These are phyloP conservation scores for Nicotiana otophora DNA, from an alignment of 257 asterid species.

Conservation along the genomic window DNA sequence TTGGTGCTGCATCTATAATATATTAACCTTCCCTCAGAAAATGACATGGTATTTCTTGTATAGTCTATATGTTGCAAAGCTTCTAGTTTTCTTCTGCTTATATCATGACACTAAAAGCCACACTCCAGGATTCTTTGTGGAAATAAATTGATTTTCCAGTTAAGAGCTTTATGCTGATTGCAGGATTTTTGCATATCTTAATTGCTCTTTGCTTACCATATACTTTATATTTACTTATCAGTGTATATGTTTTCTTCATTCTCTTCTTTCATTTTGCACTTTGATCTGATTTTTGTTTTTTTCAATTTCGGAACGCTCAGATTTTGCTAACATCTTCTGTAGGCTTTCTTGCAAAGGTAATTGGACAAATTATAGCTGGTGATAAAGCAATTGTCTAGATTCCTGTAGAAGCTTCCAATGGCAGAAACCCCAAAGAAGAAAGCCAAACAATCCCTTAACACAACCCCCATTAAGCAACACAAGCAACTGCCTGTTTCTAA, in stretches of 20 bases:
- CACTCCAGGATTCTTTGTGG: not conserved
- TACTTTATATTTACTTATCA: not conserved
- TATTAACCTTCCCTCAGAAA: too few species aligned
- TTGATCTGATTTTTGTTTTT: not conserved
- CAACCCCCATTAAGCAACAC: constrained; percentile 12
- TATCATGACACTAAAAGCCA: not conserved
- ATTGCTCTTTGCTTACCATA: not conserved
- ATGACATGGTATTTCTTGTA: not conserved
- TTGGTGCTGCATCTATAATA: too few species aligned
- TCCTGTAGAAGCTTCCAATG: constrained; percentile 22
- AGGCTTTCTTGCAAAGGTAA: not conserved
- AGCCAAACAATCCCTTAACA: constrained; percentile 22
- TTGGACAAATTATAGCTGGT: not conserved
- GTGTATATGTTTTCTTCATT: not conserved
- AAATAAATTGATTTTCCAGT: not conserved
- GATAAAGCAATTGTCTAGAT: not conserved
- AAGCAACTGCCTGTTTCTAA: not conserved
- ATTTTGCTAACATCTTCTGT: not conserved
- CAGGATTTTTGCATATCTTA: too few species aligned
- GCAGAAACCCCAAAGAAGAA: constrained; percentile 51
- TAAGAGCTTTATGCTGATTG: not conserved
- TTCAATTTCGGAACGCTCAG: not conserved
- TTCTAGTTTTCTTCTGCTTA: not conserved
- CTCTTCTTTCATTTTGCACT: not conserved
- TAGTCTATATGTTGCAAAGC: not conserved